A percentile compares a stretch with the other conserved stretches of the same genome.
These are phyloP conservation scores for Boletus albobrunnescens DNA, from an alignment of 1,284 basidiomycete species.

Conservation along the genomic window DNA sequence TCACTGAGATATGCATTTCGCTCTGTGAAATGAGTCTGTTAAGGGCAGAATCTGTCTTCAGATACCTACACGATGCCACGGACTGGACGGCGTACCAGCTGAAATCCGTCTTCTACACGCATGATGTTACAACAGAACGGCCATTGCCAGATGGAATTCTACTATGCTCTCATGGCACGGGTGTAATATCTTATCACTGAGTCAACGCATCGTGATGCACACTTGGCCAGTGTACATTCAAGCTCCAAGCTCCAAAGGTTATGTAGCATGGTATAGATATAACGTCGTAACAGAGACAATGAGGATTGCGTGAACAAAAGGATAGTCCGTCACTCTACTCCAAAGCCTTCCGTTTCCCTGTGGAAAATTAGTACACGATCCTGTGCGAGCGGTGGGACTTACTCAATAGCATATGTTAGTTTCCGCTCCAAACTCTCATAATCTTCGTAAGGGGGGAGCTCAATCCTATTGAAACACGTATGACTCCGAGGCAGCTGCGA, in stretches of 20 bases:
- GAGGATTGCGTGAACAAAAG: conserved; percentile 4
- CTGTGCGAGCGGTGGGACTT: conserved; percentile 29
- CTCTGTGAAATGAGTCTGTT: conserved; percentile 40
- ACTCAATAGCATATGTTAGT: conserved; percentile 88
- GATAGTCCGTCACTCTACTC: conserved; percentile 27
- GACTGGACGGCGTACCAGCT: conserved; percentile 40
- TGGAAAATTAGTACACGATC: conserved; percentile 3
- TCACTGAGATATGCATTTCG: conserved; percentile 60
- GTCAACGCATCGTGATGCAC: too few species aligned
- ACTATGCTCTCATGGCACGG: too few species aligned
- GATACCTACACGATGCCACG: neutral
- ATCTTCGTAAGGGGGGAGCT: conserved; percentile 88
- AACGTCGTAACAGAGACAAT: conserved; percentile 1
- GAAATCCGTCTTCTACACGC: conserved; percentile 65
- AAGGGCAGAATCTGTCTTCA: neutral
- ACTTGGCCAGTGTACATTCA: conserved; percentile 2
- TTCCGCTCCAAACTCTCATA: conserved; percentile 89
- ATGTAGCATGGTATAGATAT: conserved; percentile 18
- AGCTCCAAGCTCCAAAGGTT: conserved; percentile 1
- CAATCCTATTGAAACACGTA: conserved; percentile 90
- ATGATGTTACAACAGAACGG: too few species aligned
- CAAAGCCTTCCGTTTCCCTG: conserved; percentile 63
- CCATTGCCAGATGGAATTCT: too few species aligned
- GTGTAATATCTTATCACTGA: too few species aligned
- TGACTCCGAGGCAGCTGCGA: conserved; percentile 84